Evolutionary conservation across 2,329 filamentous ascomycete genomes (phyloP).

Genomic region (Dendryphion nanum): DNA sequence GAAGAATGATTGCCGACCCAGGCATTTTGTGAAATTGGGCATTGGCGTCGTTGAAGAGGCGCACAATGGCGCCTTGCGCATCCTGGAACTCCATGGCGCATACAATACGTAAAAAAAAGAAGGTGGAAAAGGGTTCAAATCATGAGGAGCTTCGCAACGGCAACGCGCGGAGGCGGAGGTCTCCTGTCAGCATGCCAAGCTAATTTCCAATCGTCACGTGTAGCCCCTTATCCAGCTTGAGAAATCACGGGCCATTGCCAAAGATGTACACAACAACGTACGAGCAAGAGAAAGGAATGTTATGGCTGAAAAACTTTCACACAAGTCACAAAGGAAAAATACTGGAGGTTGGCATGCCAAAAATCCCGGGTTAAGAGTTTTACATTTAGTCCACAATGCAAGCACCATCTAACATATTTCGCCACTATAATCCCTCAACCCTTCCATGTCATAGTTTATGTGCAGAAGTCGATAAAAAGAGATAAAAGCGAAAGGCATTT

Average conservation of each 20-base stretch:
- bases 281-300: too few relatives aligned
- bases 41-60: conserved; percentile 55
- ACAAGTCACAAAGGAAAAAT: too few relatives aligned
- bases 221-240: not conserved
- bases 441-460: conserved; percentile 37
- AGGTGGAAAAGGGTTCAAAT: too few relatives aligned
- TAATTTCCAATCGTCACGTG: not conserved
- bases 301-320: too few relatives aligned
- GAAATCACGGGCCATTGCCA: too few relatives aligned
- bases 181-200: not conserved
- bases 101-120: too few relatives aligned
- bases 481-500: conserved; percentile 23
- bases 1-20: conserved; percentile 87
- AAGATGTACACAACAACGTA: too few relatives aligned
- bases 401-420: conserved; percentile 38
- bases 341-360: too few relatives aligned
- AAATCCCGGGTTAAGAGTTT: too few relatives aligned
- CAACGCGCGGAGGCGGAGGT: not conserved
- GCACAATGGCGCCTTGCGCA: conserved; percentile 52
- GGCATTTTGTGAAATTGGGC: conserved; percentile 84
- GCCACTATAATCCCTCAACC: conserved; percentile 28
- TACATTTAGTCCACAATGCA: conserved; percentile 35
- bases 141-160: too few relatives aligned
- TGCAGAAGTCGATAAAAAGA: conserved; percentile 29
- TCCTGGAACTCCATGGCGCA: conserved; percentile 58